A percentile compares a stretch with the other conserved stretches of the same genome.
phyloP scores from a whole-genome alignment of 441 rosid genomes.

The Gossypium davidsonii region DNA sequence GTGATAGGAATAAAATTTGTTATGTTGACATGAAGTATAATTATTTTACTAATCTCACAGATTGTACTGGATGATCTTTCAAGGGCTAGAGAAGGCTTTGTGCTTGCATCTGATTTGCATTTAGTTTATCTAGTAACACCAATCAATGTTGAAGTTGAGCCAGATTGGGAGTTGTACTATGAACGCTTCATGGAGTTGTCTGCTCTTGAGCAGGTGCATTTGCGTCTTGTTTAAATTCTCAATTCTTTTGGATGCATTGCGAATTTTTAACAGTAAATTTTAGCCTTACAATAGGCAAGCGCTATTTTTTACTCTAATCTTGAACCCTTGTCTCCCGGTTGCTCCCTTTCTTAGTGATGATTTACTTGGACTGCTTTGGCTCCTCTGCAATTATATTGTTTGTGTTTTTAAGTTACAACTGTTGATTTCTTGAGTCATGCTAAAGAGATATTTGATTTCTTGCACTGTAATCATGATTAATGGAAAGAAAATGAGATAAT shows the following conservation, averaged over 20 bases:
- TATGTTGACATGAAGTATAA: background rate
- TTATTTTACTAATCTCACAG: constrained; percentile 37
- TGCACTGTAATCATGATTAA: background rate
- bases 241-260: constrained; percentile 3
- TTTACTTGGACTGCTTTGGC: background rate
- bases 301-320: background rate
- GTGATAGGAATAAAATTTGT: constrained; percentile 16
- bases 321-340: background rate
- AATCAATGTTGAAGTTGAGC: constrained; percentile 86
- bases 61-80: constrained; percentile 93
- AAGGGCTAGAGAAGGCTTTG: constrained; percentile 96
- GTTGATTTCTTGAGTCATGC: background rate
- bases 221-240: constrained; percentile 1
- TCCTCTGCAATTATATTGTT: background rate
- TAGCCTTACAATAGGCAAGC: background rate
- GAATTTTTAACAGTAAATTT: background rate
- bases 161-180: constrained; percentile 94
- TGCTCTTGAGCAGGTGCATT: constrained; percentile 73
- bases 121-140: constrained; percentile 90
- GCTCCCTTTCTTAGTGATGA: background rate
- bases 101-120: constrained; percentile 96
- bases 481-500: background rate
- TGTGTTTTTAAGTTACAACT: background rate
- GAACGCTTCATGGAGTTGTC: constrained; percentile 88
- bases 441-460: background rate